These are phyloP conservation scores for Phalaenopsis hybrid DNA, from an alignment of 116 monocot genomes.

Conservation along the genomic window DNA sequence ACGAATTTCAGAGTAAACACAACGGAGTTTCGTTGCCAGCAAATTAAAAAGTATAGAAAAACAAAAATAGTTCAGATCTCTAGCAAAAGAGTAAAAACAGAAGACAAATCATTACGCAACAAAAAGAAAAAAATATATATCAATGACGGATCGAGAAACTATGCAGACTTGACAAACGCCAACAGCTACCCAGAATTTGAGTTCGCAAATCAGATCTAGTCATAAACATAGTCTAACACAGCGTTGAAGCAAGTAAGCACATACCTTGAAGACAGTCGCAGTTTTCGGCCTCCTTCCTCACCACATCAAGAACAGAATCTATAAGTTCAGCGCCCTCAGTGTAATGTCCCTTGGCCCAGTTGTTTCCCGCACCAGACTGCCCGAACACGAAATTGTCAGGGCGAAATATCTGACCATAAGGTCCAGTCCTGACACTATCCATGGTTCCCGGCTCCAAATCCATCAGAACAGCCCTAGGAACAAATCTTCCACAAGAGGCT, in stretches of 20 bases:
- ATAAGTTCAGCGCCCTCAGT: slow-evolving; percentile 68
- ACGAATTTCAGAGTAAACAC: too few species aligned
- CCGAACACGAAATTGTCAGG: slow-evolving; percentile 69
- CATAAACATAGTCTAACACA: too few species aligned
- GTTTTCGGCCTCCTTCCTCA: slow-evolving; percentile 55
- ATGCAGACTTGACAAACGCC: too few species aligned
- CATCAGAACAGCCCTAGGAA: slow-evolving; percentile 58
- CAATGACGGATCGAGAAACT: too few species aligned
- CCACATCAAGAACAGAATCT: slow-evolving; percentile 55
- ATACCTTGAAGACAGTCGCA: slow-evolving; percentile 64
- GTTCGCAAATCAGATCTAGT: too few species aligned
- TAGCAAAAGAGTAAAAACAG: too few species aligned
- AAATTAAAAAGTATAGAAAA: background rate
- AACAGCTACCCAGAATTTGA: too few species aligned
- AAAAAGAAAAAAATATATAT: too few species aligned
- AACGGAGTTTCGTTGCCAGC: too few species aligned
- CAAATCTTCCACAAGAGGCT: slow-evolving; percentile 51
- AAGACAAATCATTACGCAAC: too few species aligned
- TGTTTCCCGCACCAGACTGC: slow-evolving; percentile 63
- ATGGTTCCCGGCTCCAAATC: slow-evolving; percentile 62
- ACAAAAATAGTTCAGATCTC: background rate
- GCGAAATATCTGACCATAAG: slow-evolving; percentile 59
- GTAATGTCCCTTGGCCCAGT: slow-evolving; percentile 72
- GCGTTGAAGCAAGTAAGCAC: background rate
- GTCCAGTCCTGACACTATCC: slow-evolving; percentile 51